Evolutionary conservation across 2,329 filamentous ascomycete species (phyloP).

Genomic region (Calonectria crousiana): DNA sequence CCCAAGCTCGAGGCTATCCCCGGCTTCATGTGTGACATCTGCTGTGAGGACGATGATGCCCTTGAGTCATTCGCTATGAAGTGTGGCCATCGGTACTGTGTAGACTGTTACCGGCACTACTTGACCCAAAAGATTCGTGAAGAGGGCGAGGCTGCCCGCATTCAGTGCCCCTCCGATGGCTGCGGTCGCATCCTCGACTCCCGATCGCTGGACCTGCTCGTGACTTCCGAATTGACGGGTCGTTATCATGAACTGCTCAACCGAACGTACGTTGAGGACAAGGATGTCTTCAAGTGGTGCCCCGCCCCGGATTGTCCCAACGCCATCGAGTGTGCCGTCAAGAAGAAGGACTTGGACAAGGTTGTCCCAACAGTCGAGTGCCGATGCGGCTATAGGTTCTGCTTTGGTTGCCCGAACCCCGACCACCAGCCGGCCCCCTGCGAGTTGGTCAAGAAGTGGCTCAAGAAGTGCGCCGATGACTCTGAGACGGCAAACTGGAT

Average conservation of each 20-base stretch:
- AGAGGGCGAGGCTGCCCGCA: conserved; percentile 94
- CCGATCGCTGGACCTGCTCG: conserved; percentile 84
- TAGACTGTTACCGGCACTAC: conserved; percentile 93
- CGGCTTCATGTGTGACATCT: conserved; percentile 94
- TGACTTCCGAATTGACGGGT: conserved; percentile 65
- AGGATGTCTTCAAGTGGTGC: conserved; percentile 96
- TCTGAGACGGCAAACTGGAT: conserved; percentile 99
- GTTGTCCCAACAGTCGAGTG: conserved; percentile 94
- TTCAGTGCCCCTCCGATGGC: conserved; percentile 89
- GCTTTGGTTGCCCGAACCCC: conserved; percentile 90
- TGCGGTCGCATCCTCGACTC: conserved; percentile 94
- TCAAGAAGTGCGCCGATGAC: conserved; percentile 98
- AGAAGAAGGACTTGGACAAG: conserved; percentile 85
- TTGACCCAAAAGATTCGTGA: conserved; percentile 92
- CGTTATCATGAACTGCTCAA: conserved; percentile 89
- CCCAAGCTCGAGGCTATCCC: conserved; percentile 78
- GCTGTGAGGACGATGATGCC: conserved; percentile 86
- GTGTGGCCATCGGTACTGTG: conserved; percentile 93
- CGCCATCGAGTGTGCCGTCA: conserved; percentile 88
- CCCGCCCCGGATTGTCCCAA: conserved; percentile 97
- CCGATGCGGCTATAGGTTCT: conserved; percentile 87
- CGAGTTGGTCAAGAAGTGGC: conserved; percentile 90
- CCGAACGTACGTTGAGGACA: conserved; percentile 96
- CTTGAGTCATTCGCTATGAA: conserved; percentile 92
- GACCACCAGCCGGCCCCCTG: conserved; percentile 97